Evolutionary conservation across 139 green algal genomes (phyloP).

Genomic region (Coccomyxa sp.): DNA sequence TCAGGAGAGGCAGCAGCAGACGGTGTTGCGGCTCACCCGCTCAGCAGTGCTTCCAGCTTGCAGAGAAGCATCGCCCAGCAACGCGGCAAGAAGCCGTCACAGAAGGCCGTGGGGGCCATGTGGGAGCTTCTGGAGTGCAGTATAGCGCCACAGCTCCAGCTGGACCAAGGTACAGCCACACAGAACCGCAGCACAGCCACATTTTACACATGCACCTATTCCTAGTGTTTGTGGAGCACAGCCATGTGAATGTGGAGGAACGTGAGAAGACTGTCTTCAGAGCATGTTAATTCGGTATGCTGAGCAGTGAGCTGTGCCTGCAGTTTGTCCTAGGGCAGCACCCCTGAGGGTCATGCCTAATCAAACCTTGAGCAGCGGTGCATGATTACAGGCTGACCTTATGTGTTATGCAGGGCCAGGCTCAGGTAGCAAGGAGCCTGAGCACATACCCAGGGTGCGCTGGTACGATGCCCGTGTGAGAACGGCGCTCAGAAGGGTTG

Average conservation of each 20-base stretch:
- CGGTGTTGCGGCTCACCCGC: too few relatives aligned
- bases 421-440: neutral
- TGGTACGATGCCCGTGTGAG: constrained; percentile 75
- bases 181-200: neutral
- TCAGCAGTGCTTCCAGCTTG: neutral
- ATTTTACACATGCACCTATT: neutral
- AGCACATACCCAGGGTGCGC: constrained; percentile 2
- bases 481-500: constrained; percentile 57
- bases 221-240: neutral
- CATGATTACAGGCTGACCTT: neutral
- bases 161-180: neutral
- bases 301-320: too few relatives aligned
- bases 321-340: neutral
- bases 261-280: neutral
- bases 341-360: neutral
- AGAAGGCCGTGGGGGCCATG: constrained; percentile 29
- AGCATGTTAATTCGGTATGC: neutral
- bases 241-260: neutral
- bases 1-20: neutral
- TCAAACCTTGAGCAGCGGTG: neutral
- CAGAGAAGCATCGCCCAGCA: neutral
- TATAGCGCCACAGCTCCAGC: constrained; percentile 7
- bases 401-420: neutral
- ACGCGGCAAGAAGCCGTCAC: constrained; percentile 24
- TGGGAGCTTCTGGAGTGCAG: constrained; percentile 44